Conservation (phyloP, 257 asterid genomes). For the Coffea canephora region DNA sequence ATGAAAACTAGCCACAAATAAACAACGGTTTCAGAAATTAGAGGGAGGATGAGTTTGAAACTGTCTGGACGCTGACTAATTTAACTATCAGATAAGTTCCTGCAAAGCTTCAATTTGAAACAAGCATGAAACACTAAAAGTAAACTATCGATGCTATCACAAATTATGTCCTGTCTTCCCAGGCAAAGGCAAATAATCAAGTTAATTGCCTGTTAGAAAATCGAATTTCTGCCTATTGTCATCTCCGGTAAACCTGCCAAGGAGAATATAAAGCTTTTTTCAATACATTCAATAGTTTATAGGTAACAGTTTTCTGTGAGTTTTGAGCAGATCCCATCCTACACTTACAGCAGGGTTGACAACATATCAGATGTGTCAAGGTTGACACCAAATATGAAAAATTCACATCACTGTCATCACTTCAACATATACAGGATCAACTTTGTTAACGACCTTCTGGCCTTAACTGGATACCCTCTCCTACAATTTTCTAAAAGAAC, state of each 20-base stretch:
- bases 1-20: neutral
- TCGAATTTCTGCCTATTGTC: neutral
- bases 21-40: neutral
- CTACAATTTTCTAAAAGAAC: conserved; percentile 1
- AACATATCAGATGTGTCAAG: too few species aligned
- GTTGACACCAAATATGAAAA: neutral
- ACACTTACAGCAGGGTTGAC: neutral
- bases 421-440: neutral
- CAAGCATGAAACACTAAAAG: neutral
- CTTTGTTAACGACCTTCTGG: neutral
- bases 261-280: too few species aligned
- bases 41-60: neutral
- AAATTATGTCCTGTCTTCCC: neutral
- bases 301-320: too few species aligned
- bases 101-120: neutral
- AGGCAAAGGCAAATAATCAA: neutral
- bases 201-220: neutral
- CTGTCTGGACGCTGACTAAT: neutral
- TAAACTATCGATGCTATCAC: neutral
- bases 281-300: neutral
- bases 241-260: neutral
- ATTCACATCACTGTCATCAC: neutral
- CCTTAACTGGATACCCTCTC: neutral
- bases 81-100: neutral
- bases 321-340: neutral